Percentiles rank a stretch among this genome's conserved stretches.
Evolutionary conservation across 129 eudicot species (phyloP).

Genomic region (Ambrosia artemisiifolia): DNA sequence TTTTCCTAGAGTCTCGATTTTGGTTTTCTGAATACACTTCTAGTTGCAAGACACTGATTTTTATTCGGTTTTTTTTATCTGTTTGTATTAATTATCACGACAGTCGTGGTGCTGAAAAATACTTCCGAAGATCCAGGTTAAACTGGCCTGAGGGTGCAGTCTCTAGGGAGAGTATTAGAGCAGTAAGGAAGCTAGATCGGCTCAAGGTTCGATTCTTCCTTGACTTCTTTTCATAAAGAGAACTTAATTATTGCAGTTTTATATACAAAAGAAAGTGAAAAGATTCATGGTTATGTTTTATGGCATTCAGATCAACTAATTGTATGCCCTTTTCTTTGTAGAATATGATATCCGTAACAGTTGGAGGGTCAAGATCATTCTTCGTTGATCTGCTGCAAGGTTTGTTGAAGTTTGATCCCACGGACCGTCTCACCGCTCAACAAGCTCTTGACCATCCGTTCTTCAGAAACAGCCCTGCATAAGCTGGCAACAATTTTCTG

Average conservation of each 20-base stretch:
- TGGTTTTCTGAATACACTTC: neutral
- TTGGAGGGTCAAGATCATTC: slow-evolving; percentile 37
- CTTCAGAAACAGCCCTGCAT: slow-evolving; percentile 40
- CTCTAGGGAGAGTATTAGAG: slow-evolving; percentile 84
- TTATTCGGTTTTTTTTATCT: neutral
- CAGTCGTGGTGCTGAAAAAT: slow-evolving; percentile 66
- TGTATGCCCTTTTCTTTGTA: slow-evolving; percentile 27
- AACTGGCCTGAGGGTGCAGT: slow-evolving; percentile 97
- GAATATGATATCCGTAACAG: slow-evolving; percentile 53
- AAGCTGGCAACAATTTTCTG: slow-evolving; percentile 1
- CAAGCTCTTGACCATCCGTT: slow-evolving; percentile 77
- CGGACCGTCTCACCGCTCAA: slow-evolving; percentile 60
- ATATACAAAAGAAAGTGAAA: neutral
- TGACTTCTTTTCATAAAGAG: neutral
- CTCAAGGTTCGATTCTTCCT: slow-evolving; percentile 47
- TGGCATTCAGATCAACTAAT: neutral
- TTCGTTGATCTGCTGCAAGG: slow-evolving; percentile 62
- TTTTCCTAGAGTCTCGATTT: neutral
- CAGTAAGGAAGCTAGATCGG: slow-evolving; percentile 76
- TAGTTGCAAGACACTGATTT: neutral
- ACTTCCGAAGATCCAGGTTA: slow-evolving; percentile 62
- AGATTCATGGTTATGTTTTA: neutral
- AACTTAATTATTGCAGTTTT: neutral
- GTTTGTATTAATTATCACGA: slow-evolving; percentile 18
- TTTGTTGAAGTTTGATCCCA: slow-evolving; percentile 67